phyloP scores from a whole-genome alignment of 495 filamentous ascomycete genomes.

The Daldinia grandis region DNA sequence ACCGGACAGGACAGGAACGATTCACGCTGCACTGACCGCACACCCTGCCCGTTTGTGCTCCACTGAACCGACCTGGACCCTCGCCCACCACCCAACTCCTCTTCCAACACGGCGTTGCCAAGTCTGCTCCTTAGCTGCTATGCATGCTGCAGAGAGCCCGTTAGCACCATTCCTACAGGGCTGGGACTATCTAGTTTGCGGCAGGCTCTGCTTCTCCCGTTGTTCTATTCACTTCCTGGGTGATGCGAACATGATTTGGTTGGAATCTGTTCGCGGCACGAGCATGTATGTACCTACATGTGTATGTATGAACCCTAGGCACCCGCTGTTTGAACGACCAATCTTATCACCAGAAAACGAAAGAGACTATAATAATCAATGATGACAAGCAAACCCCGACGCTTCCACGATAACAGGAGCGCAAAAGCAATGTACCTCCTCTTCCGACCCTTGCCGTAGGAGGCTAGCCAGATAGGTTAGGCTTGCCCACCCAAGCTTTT shows the following conservation, averaged over 20 bases:
- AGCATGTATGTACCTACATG: slow-evolving; percentile 15
- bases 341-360: slow-evolving; percentile 24
- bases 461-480: slow-evolving; percentile 8
- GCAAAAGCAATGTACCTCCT: slow-evolving; percentile 3
- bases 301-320: slow-evolving; percentile 19
- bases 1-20: slow-evolving; percentile 44
- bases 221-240: slow-evolving; percentile 16
- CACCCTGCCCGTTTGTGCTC: slow-evolving; percentile 29
- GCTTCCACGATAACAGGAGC: slow-evolving; percentile 24
- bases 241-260: slow-evolving; percentile 32
- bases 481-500: neutral
- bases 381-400: slow-evolving; percentile 24
- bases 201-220: slow-evolving; percentile 16
- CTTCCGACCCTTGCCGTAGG: slow-evolving; percentile 8
- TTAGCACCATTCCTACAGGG: slow-evolving; percentile 39
- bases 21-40: slow-evolving; percentile 39
- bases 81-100: slow-evolving; percentile 14
- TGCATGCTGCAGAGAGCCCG: slow-evolving; percentile 37
- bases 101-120: slow-evolving; percentile 39
- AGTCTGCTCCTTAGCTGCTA: slow-evolving; percentile 36
- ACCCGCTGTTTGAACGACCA: slow-evolving; percentile 14
- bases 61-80: slow-evolving; percentile 22
- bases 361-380: slow-evolving; percentile 9
- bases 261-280: slow-evolving; percentile 27
- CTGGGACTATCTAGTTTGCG: slow-evolving; percentile 35